phyloP scores from a whole-genome alignment of 2,329 filamentous ascomycete species.

The Trichoderma hamatum region DNA sequence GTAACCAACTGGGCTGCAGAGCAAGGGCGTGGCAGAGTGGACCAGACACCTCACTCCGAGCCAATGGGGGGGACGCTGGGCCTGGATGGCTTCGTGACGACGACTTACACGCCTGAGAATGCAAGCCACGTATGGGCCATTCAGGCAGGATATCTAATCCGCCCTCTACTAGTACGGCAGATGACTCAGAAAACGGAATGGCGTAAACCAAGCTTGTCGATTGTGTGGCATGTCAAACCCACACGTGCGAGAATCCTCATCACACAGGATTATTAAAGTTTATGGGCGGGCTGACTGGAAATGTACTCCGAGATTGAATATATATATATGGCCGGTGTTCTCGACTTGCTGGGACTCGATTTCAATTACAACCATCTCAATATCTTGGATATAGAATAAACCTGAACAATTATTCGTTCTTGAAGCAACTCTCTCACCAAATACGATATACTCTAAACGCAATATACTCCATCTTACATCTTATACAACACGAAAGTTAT shows the following conservation, averaged over 20 bases:
- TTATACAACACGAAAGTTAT: no score
- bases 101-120: neutral
- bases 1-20: neutral
- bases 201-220: neutral
- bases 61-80: slow-evolving; percentile 1
- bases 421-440: neutral
- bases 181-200: slow-evolving; percentile 14
- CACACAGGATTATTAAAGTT: neutral
- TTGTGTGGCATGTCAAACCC: neutral
- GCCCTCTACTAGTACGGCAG: neutral
- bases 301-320: neutral
- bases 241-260: neutral
- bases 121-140: neutral
- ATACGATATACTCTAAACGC: no score
- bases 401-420: neutral
- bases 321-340: neutral
- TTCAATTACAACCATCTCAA: neutral
- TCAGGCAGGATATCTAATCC: neutral
- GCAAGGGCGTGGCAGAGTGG: slow-evolving; percentile 11
- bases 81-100: neutral
- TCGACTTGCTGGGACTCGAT: neutral
- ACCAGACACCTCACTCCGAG: neutral
- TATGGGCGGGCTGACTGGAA: neutral
- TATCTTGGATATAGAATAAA: neutral
- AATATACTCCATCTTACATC: no score